Base-by-base conservation (phyloP, 805 yeast genomes). In the Kazachstania bromeliacearum region DNA sequence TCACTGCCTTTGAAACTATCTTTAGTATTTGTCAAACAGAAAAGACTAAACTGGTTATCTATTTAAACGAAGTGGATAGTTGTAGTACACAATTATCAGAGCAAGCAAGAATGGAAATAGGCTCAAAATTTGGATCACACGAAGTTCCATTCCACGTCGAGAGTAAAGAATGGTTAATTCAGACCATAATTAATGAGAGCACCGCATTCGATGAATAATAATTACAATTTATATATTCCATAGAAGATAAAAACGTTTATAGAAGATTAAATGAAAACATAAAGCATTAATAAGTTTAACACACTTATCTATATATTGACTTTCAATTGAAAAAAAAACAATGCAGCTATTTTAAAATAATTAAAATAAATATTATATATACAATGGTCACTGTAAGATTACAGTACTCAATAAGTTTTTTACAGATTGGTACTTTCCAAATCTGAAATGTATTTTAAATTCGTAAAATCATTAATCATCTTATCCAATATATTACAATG, bases 161-260 rank as follows among this genome's bases (percentile, higher is more conserved):
- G 36, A 37, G 44, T 6, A 56, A 56, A 39, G 63, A 58, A 36
- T 57, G 60, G 62, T 59, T 42, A 35, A 56, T 48, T 35, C 60
- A 38, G 49, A 55, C 42, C 34, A 55, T 47, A 5, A 54, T 57
- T 4, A 57, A 54, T 38, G 59, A 46, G 29, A 33, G 37, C 20
- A 22, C 48, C 3, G 42, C 40, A 7, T 41, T 41, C 29, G 31
- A 34, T 23, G 29, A 26, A 26, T 26, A 17, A 26, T 26, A 26
- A 13, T 12, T 2, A 30, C n/a, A 30, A 15, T 4, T 30, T 8
- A 30, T 30, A 28, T n/a, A n/a, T n/a, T n/a, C n/a, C n/a, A n/a
- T n/a, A n/a, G n/a, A n/a, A n/a, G n/a, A n/a, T n/a, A n/a, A n/a
- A n/a, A n/a, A n/a, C n/a, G n/a, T n/a, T n/a, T n/a, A n/a, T n/a